A percentile compares a stretch with the other conserved stretches of the same genome.
These are phyloP conservation scores for Hyaloraphidium curvatum DNA, from an alignment of 192 early-diverging fungal species.

Conservation along the genomic window DNA sequence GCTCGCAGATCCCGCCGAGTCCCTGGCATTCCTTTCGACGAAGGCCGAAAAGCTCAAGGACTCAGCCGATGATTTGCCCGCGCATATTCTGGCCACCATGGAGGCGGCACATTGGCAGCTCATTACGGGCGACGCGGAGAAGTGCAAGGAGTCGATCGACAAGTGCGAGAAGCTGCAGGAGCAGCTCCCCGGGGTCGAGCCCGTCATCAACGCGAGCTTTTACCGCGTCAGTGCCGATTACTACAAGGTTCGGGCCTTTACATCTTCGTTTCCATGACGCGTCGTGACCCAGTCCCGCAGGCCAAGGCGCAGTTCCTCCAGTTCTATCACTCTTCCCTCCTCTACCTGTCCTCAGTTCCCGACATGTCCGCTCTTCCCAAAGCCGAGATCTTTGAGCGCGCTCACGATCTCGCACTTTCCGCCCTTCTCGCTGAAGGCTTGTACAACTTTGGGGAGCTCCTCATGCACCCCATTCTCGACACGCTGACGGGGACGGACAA, in stretches of 20 bases:
- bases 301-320: constrained; percentile 77
- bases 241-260: constrained; percentile 50
- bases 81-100: constrained; percentile 65
- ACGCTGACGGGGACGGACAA: constrained; percentile 49
- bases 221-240: constrained; percentile 91
- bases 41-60: too few relatives aligned
- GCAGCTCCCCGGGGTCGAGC: constrained; percentile 49
- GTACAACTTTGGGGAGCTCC: constrained; percentile 97
- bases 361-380: constrained; percentile 55
- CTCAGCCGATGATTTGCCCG: constrained; percentile 43
- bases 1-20: constrained; percentile 34
- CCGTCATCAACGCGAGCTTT: constrained; percentile 78
- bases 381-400: constrained; percentile 68
- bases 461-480: constrained; percentile 77
- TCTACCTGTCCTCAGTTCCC: constrained; percentile 74
- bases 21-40: constrained; percentile 50
- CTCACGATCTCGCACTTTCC: constrained; percentile 74
- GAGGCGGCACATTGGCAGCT: constrained; percentile 75
- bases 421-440: constrained; percentile 87
- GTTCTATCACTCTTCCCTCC: constrained; percentile 87
- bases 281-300: constrained; percentile 12
- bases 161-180: constrained; percentile 71
- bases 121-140: constrained; percentile 52
- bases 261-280: neutral
- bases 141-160: constrained; percentile 69